Base-by-base conservation (phyloP, 306 rosid species). In the Gastrolobium bilobum region DNA sequence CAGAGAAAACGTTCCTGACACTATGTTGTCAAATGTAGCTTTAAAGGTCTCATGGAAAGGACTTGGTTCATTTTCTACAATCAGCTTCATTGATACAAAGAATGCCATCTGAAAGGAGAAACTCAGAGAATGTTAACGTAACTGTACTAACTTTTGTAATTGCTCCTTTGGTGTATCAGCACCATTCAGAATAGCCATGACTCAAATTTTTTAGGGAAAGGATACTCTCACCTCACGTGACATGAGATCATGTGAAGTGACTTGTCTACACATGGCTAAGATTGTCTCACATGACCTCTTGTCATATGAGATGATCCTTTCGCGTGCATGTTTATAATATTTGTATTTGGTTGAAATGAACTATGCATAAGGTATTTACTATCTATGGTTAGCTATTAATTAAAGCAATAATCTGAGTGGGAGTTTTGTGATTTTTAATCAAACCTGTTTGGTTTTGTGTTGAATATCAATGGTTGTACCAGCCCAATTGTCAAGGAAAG, bases 381-480 rank as follows among this genome's bases (percentile, higher is more conserved):
- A 77, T 53, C 4, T 47, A 20, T 75, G 50, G 26, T 60, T 40
- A 31, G 48, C 30, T 20, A 20, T 34, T 69, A 33, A 34, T 13
- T 2, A 50, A 38, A 1, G 4, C 5, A 56, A 71, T 30, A 30
- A 14, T 14, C 62, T 35, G 38, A 37, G 34, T 51, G 15, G 11
- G 4, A 5, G 13, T 48, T 29, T 47, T 51, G 58, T 62, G 72
- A 60, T 13, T 38, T 6, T 50, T 52, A 66, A 40, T 48, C 13
- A 65, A 48, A 89, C 97, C 96, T 88, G 76, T 75, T 84, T 89
- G 79, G 96, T 88, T 68, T 93, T 89, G 15, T 89, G 85, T 70
- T 93, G 97, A 35, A 93, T 88, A 77, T 90, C 86, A 68, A 93
- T 76, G 69, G 81, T 87, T 76, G 86, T 79, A 77, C 42, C 54